Percentiles rank a stretch among this genome's conserved stretches.
Evolutionary conservation across 495 filamentous ascomycete species (phyloP).

Genomic region (Neurospora cerealis): DNA sequence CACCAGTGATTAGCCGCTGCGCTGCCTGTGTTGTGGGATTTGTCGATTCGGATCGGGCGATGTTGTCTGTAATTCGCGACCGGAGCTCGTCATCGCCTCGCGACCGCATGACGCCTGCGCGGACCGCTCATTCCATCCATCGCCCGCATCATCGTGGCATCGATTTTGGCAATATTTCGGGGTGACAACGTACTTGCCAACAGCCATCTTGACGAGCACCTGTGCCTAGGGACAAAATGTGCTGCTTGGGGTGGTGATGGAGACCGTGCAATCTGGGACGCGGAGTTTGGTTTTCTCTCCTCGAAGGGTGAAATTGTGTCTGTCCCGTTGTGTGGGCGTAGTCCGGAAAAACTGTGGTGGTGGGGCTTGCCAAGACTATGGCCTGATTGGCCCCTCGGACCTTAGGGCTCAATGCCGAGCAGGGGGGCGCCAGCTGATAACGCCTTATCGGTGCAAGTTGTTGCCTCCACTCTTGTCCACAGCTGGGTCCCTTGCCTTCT

Average conservation of each 20-base stretch:
- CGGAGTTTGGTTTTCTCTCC: slow-evolving; percentile 26
- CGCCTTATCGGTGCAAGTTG: background rate
- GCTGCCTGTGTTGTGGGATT: slow-evolving; percentile 7
- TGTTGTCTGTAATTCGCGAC: slow-evolving; percentile 3
- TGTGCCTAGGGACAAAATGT: slow-evolving; percentile 20
- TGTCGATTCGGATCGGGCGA: background rate
- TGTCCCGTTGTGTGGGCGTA: slow-evolving; percentile 25
- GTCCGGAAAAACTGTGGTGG: slow-evolving; percentile 23
- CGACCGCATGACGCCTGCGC: background rate
- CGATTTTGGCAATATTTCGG: slow-evolving; percentile 9
- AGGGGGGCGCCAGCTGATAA: background rate
- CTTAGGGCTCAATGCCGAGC: slow-evolving; percentile 20
- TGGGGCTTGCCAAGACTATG: slow-evolving; percentile 10
- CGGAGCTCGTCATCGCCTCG: slow-evolving; percentile 1
- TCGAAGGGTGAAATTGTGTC: slow-evolving; percentile 23
- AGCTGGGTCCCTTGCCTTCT: background rate
- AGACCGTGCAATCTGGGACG: slow-evolving; percentile 24
- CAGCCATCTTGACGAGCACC: slow-evolving; percentile 70
- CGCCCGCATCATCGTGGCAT: background rate
- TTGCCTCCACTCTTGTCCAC: background rate
- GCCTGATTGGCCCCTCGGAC: slow-evolving; percentile 18
- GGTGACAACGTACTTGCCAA: slow-evolving; percentile 66
- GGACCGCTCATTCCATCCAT: background rate
- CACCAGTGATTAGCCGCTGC: slow-evolving; percentile 32
- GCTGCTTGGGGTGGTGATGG: slow-evolving; percentile 26